Conservation (phyloP, 2,329 filamentous ascomycete species). For the Aureobasidium zeae region DNA sequence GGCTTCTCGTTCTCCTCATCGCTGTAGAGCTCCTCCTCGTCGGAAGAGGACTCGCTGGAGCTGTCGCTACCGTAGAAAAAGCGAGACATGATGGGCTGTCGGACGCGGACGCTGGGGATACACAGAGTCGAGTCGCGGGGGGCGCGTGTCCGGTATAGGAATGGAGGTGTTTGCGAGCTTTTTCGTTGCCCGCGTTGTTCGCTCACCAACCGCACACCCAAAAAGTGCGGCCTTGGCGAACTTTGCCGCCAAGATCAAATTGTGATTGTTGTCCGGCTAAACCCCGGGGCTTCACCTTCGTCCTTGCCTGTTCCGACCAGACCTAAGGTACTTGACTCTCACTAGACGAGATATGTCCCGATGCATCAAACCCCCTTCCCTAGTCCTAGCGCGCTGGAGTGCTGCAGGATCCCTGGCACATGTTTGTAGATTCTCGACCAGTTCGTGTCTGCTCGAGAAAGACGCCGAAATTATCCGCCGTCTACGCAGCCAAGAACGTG, state of each 20-base stretch:
- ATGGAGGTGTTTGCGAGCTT: background rate
- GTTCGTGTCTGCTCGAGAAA: background rate
- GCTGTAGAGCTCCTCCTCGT: conserved; percentile 90
- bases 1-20: conserved; percentile 61
- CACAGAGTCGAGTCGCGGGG: conserved; percentile 10
- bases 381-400: background rate
- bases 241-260: background rate
- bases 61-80: conserved; percentile 96
- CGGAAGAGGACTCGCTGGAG: conserved; percentile 86
- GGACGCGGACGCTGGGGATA: conserved; percentile 3
- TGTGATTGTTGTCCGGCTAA: background rate
- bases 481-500: conserved; percentile 3
- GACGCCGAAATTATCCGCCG: conserved; percentile 1
- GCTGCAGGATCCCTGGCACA: background rate
- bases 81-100: conserved; percentile 69
- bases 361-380: no score
- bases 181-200: background rate
- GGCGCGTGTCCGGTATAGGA: background rate
- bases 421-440: background rate
- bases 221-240: background rate
- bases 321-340: no score
- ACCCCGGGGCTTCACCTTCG: no score
- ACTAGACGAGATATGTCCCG: no score
- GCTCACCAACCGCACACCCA: background rate
- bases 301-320: no score